Base-by-base conservation (phyloP, 768 basidiomycete genomes). In the Collybia sordida region DNA sequence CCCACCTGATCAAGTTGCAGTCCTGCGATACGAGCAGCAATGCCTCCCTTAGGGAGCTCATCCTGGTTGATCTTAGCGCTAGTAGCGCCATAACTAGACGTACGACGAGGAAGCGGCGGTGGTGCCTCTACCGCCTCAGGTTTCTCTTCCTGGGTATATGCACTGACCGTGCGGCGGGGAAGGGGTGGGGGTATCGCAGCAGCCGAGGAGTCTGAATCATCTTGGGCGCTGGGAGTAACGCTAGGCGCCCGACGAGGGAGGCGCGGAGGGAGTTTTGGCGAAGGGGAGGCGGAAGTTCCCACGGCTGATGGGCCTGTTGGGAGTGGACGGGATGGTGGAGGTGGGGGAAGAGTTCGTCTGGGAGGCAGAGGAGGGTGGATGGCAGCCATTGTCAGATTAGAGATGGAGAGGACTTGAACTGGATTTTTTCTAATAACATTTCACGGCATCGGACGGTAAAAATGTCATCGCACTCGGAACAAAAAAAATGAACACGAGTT, bases 11-110 rank as follows among this genome's bases (percentile, higher is more conserved):
- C 55, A 5, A 65, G 50, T 21, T 64, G 63, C 27, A 72, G 54
- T 28, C 51, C 64, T 3, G 67, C 66, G 36, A 72, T 69, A 22
- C 67, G 59, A 36, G 65, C 64, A 36, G 64, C 63, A 48, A 72
- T 65, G 9, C 63, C 58, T 27, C 3, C 39, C 15, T 52, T 25
- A 28, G 44, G 51, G 15, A 31, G 36, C 37, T 56, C 45, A 42
- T 47, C 45, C 12, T 54, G 31, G 27, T 3, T 14, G 9, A 25
- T 38, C 6, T 17, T 35, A 18, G 14, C 4, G 15, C 37, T 35
- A 44, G n/a, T 27, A 21, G 28, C 17, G 37, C 22, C 17, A 9
- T 27, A 27, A 28, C 44, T 47, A 12, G 36, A n/a, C 17, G 18
- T 38, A 24, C 45, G 23, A 37, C 35, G 45, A 5, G 23, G 7